Conservation (phyloP, 148 eudicot genomes). For the Vaccinium myrtillus region DNA sequence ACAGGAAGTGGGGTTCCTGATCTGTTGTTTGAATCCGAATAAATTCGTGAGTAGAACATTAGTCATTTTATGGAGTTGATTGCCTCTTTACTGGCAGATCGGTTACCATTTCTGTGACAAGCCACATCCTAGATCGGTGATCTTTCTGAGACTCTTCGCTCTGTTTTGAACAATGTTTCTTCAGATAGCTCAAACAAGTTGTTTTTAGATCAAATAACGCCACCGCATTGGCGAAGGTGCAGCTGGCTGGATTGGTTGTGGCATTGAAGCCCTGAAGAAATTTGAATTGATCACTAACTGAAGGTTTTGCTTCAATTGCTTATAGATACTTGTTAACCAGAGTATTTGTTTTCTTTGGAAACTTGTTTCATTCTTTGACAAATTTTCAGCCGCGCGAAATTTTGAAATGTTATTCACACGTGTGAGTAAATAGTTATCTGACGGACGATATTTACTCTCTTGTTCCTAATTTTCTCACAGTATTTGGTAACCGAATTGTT, state of each 20-base stretch:
- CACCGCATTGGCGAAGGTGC: neutral
- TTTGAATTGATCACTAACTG: neutral
- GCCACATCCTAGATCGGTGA: neutral
- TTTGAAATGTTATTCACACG: neutral
- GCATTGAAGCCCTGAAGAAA: constrained; percentile 5
- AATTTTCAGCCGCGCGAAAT: neutral
- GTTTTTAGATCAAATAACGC: neutral
- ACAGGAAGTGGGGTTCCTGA: neutral
- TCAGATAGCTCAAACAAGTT: neutral
- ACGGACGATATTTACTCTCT: neutral
- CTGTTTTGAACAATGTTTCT: neutral
- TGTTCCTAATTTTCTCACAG: neutral
- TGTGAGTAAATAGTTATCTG: neutral
- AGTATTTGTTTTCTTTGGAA: neutral
- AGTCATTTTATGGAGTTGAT: neutral
- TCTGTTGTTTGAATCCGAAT: neutral
- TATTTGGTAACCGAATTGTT: neutral
- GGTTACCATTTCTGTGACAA: neutral
- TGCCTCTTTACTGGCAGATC: neutral
- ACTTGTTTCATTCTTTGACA: neutral
- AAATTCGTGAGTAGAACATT: neutral
- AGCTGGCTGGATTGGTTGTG: neutral
- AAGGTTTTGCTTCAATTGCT: neutral
- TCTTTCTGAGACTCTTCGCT: neutral
- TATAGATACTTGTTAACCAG: neutral